Base-by-base conservation (phyloP, 805 yeast genomes). In the Kodamaea fukazawae region DNA sequence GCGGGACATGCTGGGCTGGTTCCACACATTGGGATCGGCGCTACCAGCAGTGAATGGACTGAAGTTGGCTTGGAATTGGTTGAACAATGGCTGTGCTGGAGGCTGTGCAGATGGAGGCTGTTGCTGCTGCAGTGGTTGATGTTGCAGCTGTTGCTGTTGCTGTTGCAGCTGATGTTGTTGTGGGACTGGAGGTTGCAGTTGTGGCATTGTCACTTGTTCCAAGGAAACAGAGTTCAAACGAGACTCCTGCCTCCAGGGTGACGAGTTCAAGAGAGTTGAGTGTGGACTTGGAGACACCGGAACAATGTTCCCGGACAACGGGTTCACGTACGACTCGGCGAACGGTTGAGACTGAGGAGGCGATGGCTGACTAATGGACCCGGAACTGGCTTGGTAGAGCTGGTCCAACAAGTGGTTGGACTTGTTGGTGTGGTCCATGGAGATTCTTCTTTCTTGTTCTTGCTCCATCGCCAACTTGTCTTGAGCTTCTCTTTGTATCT, bases 311-410 rank as follows among this genome's bases (percentile, higher is more conserved):
- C 17, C 13, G 10, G 31, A 4, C 31, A 29, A 20, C 6, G 23
- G 18, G n/a, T 25, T 25, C 17, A 32, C 23, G 11, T n/a, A 32
- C 4, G 34, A 17, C 6, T 32, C 35, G 10, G 28, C 16, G 20
- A 32, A 32, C 8, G 35, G 35, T 23, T 32, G 35, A 3, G 35
- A 3, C 14, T 32, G 37, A 4, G n/a, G 36, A 32, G 27, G 29
- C 4, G 15, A 6, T 17, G 36, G 36, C 36, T 33, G 36, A 4
- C 20, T 27, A 4, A 35, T 42, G 5, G 54, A 48, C 13, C 52
- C 48, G 10, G 66, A 65, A 30, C 55, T 62, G 10, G 65, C 64
- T 14, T 54, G 67, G 45, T 60, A 65, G 28, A 60, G 57, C 48
- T 58, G 71, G 32, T 59, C 65, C 41, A 64, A 48, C 17, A 62